Percentiles rank a stretch among this genome's conserved stretches.
Evolutionary conservation across 257 asterid species (phyloP).

Genomic region (Penstemon barbatus): DNA sequence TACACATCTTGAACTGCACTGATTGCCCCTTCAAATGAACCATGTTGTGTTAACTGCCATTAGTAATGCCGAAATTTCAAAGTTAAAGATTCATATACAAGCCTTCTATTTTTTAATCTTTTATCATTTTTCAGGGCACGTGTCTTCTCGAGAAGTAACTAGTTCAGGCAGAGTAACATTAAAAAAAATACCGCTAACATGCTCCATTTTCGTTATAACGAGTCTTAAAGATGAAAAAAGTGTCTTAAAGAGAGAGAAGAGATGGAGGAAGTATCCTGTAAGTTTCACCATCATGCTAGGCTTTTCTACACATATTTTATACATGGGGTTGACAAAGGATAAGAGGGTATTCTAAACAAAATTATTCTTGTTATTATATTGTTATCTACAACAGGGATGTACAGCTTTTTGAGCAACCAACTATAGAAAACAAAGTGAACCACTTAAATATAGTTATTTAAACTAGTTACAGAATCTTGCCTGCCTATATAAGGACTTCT

Average conservation of each 20-base stretch:
- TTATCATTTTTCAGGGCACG: too few species aligned
- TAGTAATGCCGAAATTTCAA: too few species aligned
- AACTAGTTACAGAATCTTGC: slow-evolving; percentile 51
- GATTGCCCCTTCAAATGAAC: too few species aligned
- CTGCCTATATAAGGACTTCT: slow-evolving; percentile 65
- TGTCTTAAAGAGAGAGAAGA: slow-evolving; percentile 20
- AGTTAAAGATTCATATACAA: too few species aligned
- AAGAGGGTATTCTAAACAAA: slow-evolving; percentile 41
- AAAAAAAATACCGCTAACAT: slow-evolving; percentile 33
- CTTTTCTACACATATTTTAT: slow-evolving; percentile 39
- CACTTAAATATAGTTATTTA: slow-evolving; percentile 34
- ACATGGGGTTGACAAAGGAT: slow-evolving; percentile 59
- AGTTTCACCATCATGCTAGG: slow-evolving; percentile 68
- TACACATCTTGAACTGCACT: too few species aligned
- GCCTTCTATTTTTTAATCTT: too few species aligned
- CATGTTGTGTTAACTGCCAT: too few species aligned
- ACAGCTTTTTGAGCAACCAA: slow-evolving; percentile 69
- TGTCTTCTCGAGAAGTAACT: too few species aligned
- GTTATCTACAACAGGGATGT: slow-evolving; percentile 43
- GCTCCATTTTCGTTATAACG: slow-evolving; percentile 28
- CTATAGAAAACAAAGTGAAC: slow-evolving; percentile 36
- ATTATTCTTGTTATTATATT: slow-evolving; percentile 39
- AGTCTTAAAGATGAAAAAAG: slow-evolving; percentile 29
- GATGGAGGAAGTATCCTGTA: slow-evolving; percentile 58
- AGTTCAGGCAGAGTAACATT: too few species aligned